These are phyloP conservation scores for Sequoia sempervirens DNA, from an alignment of 75 land plant species.

Conservation along the genomic window DNA sequence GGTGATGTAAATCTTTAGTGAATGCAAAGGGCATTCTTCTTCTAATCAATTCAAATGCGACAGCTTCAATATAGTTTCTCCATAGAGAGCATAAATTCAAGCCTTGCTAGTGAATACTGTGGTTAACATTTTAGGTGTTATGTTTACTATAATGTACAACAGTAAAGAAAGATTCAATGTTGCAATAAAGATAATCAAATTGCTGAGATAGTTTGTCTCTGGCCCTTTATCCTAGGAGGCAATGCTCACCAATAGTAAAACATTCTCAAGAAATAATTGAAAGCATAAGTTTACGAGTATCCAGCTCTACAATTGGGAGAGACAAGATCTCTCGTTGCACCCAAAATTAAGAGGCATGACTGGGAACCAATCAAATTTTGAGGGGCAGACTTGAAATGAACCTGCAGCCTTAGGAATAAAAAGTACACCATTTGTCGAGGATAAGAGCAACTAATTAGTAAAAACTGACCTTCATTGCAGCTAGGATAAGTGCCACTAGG, in stretches of 20 bases:
- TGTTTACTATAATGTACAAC: conserved; percentile 27
- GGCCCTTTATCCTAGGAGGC: conserved; percentile 15
- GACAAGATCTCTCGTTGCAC: no score
- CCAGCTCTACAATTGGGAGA: neutral
- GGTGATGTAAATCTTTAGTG: conserved; percentile 21
- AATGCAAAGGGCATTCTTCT: conserved; percentile 27
- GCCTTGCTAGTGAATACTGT: conserved; percentile 13
- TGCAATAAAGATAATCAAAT: conserved; percentile 17
- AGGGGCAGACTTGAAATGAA: neutral
- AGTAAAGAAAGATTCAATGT: conserved; percentile 22
- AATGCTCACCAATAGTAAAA: neutral
- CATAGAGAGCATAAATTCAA: conserved; percentile 18
- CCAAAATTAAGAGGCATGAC: no score
- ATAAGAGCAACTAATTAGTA: neutral
- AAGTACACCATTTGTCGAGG: neutral
- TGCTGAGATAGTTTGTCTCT: conserved; percentile 34
- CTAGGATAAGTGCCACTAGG: neutral
- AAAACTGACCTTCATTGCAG: neutral
- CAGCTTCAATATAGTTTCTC: conserved; percentile 29
- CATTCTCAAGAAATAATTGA: neutral
- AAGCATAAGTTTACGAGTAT: no score
- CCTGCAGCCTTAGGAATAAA: neutral
- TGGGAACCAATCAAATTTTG: no score
- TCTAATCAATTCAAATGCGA: conserved; percentile 29
- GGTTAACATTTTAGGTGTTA: conserved; percentile 38